phyloP scores from a whole-genome alignment of 2,329 filamentous ascomycete species.

The Diaporthe citrichinensis region DNA sequence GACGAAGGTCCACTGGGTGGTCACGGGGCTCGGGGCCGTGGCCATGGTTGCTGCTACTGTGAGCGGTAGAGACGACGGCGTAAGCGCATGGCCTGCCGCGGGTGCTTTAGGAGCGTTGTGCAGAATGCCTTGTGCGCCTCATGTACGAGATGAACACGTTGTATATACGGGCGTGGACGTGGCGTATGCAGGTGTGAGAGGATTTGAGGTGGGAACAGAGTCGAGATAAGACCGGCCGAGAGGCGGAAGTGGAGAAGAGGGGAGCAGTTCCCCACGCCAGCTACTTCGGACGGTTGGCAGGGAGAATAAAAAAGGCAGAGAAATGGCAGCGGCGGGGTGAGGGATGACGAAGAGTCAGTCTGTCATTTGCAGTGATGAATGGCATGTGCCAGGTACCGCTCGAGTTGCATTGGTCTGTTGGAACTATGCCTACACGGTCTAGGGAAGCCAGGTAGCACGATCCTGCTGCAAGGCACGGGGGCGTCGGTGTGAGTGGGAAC shows the following conservation, averaged over 20 bases:
- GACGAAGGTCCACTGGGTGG: conserved; percentile 70
- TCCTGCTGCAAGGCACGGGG: conserved; percentile 30
- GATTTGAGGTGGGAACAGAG: conserved; percentile 10
- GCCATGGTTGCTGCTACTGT: conserved; percentile 56
- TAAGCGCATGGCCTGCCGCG: conserved; percentile 44
- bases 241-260: conserved; percentile 12
- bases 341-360: conserved; percentile 10
- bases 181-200: conserved; percentile 7
- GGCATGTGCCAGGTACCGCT: conserved; percentile 4
- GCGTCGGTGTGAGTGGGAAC: conserved; percentile 14
- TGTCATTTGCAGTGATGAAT: neutral
- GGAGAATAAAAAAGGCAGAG: neutral
- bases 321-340: conserved; percentile 18
- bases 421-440: neutral
- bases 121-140: conserved; percentile 37
- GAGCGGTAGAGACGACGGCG: conserved; percentile 23
- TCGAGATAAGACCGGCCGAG: conserved; percentile 28
- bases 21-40: conserved; percentile 62
- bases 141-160: conserved; percentile 33
- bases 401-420: neutral
- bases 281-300: neutral
- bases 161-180: conserved; percentile 1
- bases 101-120: conserved; percentile 38
- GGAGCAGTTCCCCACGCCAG: neutral
- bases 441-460: conserved; percentile 6